These are phyloP conservation scores for Penicillium hordei DNA, from an alignment of 2,329 filamentous ascomycete genomes.

Conservation along the genomic window DNA sequence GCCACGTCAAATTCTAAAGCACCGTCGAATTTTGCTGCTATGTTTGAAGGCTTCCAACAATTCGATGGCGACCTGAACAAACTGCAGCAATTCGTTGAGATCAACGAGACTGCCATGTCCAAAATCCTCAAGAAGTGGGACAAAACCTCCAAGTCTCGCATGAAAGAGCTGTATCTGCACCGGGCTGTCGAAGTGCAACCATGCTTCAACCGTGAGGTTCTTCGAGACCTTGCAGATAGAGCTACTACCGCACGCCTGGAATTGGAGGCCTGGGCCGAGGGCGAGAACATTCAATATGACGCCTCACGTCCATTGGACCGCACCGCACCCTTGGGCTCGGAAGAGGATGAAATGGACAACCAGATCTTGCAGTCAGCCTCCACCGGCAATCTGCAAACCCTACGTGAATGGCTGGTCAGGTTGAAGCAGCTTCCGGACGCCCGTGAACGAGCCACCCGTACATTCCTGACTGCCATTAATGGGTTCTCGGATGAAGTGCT, in stretches of 20 bases:
- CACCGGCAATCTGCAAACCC: conserved; percentile 71
- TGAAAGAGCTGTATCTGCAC: conserved; percentile 95
- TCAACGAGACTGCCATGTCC: conserved; percentile 96
- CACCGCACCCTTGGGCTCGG: conserved; percentile 58
- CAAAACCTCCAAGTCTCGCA: conserved; percentile 98
- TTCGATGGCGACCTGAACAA: conserved; percentile 97
- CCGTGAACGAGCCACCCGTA: conserved; percentile 77
- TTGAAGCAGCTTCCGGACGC: conserved; percentile 63
- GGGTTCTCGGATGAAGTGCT: conserved; percentile 78
- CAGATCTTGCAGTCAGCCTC: conserved; percentile 82
- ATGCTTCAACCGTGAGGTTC: conserved; percentile 96
- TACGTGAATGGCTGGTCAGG: conserved; percentile 78
- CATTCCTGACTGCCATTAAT: conserved; percentile 85
- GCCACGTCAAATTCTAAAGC: conserved; percentile 74
- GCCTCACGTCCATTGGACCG: conserved; percentile 46
- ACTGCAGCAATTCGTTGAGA: conserved; percentile 94
- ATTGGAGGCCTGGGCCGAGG: conserved; percentile 94
- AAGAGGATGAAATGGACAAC: conserved; percentile 86
- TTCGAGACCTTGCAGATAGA: conserved; percentile 94
- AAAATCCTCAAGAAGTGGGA: conserved; percentile 99
- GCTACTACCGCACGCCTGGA: conserved; percentile 95
- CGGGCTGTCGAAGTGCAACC: conserved; percentile 95
- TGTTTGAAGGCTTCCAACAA: conserved; percentile 96
- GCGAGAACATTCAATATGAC: conserved; percentile 85
- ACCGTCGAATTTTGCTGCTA: conserved; percentile 88